A percentile compares a stretch with the other conserved stretches of the same genome.
Conservation (phyloP, 2,329 filamentous ascomycete species). For the Alternaria hordeiaustralica region DNA sequence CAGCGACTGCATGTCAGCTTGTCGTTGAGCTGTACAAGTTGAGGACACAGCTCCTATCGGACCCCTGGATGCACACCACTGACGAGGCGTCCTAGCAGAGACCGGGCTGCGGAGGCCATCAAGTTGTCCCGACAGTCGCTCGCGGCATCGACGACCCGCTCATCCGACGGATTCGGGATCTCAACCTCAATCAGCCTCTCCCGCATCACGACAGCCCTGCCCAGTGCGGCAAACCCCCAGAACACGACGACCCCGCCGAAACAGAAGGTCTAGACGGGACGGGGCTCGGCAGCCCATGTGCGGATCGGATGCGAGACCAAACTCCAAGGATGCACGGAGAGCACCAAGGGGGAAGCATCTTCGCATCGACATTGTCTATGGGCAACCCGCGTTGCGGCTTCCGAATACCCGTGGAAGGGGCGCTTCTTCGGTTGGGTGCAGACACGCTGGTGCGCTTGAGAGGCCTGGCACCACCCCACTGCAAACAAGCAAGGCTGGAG, state of each 20-base stretch:
- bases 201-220: background rate
- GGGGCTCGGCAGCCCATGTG: background rate
- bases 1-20: background rate
- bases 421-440: background rate
- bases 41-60: background rate
- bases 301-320: background rate
- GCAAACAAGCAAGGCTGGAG: background rate
- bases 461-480: background rate
- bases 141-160: background rate
- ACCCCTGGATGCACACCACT: background rate
- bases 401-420: background rate
- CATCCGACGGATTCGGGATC: background rate
- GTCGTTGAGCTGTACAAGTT: background rate
- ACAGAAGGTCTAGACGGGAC: background rate
- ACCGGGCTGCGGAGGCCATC: background rate
- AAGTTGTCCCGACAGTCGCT: background rate
- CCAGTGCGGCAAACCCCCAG: background rate
- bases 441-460: background rate
- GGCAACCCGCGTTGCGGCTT: rapidly evolving
- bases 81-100: background rate
- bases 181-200: background rate
- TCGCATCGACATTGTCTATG: background rate
- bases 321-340: background rate
- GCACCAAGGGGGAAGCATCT: background rate
- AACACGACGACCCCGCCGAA: background rate